Evolutionary conservation across 2,329 filamentous ascomycete genomes (phyloP).

Genomic region (Fusarium protoensiforme): DNA sequence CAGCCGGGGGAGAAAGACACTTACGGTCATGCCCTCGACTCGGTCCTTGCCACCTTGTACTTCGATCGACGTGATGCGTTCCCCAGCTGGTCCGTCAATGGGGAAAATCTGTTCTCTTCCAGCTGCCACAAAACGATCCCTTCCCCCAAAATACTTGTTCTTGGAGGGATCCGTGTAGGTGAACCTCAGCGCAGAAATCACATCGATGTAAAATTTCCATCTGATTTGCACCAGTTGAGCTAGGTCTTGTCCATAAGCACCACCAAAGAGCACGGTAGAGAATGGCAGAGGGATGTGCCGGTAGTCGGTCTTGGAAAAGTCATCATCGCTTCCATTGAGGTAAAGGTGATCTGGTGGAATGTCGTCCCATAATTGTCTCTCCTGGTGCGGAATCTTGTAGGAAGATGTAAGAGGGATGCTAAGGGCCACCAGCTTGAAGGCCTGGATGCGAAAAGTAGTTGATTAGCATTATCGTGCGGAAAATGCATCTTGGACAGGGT

Average conservation of each 20-base stretch:
- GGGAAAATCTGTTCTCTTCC: neutral
- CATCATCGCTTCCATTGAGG: slow-evolving; percentile 1
- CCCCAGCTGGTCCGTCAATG: slow-evolving; percentile 8
- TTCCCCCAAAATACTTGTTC: neutral
- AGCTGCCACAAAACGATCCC: neutral
- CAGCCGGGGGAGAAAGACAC: neutral
- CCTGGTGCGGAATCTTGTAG: neutral
- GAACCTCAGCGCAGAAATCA: neutral
- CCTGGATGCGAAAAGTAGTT: neutral
- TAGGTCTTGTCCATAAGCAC: slow-evolving; percentile 1
- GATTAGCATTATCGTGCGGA: neutral
- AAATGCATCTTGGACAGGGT: neutral
- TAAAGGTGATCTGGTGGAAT: neutral
- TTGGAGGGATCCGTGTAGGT: slow-evolving; percentile 1
- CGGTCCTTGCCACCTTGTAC: neutral
- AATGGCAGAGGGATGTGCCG: neutral
- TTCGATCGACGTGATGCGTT: neutral
- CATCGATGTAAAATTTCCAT: neutral
- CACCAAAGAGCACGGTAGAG: slow-evolving; percentile 9
- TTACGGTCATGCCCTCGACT: neutral
- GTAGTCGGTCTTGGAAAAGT: neutral
- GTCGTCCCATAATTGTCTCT: slow-evolving; percentile 1
- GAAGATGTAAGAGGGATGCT: neutral
- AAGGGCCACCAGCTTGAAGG: neutral
- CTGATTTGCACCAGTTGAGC: slow-evolving; percentile 6